Evolutionary conservation across 768 basidiomycete genomes (phyloP).

Genomic region (Mycena chlorophos): DNA sequence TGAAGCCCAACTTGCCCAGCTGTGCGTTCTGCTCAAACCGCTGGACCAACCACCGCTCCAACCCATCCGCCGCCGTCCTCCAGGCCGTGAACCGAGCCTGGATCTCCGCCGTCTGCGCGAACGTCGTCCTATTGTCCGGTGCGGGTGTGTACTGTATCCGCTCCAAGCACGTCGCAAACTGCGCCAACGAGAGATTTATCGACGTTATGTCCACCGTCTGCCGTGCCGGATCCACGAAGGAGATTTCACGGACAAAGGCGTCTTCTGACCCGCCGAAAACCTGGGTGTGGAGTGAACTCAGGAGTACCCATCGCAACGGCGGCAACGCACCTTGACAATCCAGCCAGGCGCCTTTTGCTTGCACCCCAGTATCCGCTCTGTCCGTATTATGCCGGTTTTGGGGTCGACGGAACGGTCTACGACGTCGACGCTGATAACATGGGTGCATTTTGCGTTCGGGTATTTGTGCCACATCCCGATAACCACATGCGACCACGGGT

Average conservation of each 20-base stretch:
- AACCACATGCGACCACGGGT: slow-evolving; percentile 88
- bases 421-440: slow-evolving; percentile 86
- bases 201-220: slow-evolving; percentile 85
- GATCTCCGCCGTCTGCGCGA: slow-evolving; percentile 90
- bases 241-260: slow-evolving; percentile 92
- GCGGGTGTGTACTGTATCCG: slow-evolving; percentile 82
- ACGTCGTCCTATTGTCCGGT: slow-evolving; percentile 63
- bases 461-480: slow-evolving; percentile 96
- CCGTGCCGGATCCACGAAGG: slow-evolving; percentile 83
- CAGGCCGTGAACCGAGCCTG: slow-evolving; percentile 80
- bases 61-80: slow-evolving; percentile 76
- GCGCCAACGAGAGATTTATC: slow-evolving; percentile 91
- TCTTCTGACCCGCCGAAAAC: slow-evolving; percentile 91
- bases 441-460: slow-evolving; percentile 88
- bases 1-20: slow-evolving; percentile 85
- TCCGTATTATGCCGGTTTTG: slow-evolving; percentile 83
- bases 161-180: slow-evolving; percentile 91
- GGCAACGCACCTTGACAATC: slow-evolving; percentile 80
- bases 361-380: slow-evolving; percentile 86
- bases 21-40: slow-evolving; percentile 93
- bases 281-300: slow-evolving; percentile 38
- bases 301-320: not conserved
- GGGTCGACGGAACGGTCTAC: slow-evolving; percentile 83
- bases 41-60: slow-evolving; percentile 85
- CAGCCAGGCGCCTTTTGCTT: slow-evolving; percentile 90